These are phyloP conservation scores for Pseudozyma thailandica DNA, from an alignment of 1,284 basidiomycete genomes.

Conservation along the genomic window DNA sequence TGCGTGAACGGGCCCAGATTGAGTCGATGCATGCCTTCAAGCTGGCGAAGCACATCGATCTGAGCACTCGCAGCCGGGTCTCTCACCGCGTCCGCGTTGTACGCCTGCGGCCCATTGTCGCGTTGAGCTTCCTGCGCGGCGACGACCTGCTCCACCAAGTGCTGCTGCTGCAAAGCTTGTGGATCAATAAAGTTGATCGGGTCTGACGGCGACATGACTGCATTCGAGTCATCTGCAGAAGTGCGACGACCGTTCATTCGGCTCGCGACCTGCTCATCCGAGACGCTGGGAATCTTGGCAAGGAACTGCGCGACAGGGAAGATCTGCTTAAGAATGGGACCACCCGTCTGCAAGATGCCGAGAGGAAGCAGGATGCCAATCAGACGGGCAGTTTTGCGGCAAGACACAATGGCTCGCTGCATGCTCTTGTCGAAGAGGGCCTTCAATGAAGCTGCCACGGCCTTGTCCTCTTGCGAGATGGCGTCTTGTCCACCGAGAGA, in stretches of 20 bases:
- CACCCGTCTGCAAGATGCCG: slow-evolving; percentile 56
- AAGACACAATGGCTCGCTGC: slow-evolving; percentile 47
- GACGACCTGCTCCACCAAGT: slow-evolving; percentile 11
- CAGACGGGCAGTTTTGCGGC: slow-evolving; percentile 50
- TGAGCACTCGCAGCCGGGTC: slow-evolving; percentile 16
- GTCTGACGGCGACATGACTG: slow-evolving; percentile 6
- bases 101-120: slow-evolving; percentile 8
- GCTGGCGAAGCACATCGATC: slow-evolving; percentile 28
- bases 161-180: slow-evolving; percentile 26
- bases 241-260: slow-evolving; percentile 10
- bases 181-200: slow-evolving; percentile 32
- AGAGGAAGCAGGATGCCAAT: slow-evolving; percentile 49
- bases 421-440: slow-evolving; percentile 50
- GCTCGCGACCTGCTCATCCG: slow-evolving; percentile 33
- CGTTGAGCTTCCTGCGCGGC: slow-evolving; percentile 13
- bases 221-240: slow-evolving; percentile 2
- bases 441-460: slow-evolving; percentile 42
- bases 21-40: slow-evolving; percentile 40
- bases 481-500: slow-evolving; percentile 28
- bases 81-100: slow-evolving; percentile 1
- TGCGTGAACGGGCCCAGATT: slow-evolving; percentile 55
- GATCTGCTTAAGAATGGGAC: slow-evolving; percentile 50
- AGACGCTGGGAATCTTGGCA: slow-evolving; percentile 46
- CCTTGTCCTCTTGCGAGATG: slow-evolving; percentile 40
- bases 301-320: slow-evolving; percentile 59